phyloP scores from a whole-genome alignment of 106 monocot species.

The Apostasia ramifera region DNA sequence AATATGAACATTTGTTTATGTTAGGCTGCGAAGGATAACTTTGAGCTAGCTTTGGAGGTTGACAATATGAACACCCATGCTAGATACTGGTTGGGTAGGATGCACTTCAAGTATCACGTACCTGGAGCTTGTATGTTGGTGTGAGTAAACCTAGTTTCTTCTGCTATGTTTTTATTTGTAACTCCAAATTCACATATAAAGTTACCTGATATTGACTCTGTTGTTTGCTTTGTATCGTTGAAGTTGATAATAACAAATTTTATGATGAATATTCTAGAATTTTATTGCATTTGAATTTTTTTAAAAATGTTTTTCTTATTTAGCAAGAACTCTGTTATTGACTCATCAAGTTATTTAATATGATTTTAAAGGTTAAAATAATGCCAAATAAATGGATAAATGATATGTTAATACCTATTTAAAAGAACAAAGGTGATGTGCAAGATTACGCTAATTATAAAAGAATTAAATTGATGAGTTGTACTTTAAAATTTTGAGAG shows the following conservation, averaged over 20 bases:
- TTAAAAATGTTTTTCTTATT: too few relatives aligned
- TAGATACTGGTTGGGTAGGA: conserved; percentile 80
- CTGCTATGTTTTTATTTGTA: not conserved
- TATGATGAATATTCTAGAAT: not conserved
- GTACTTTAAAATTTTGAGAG: not conserved
- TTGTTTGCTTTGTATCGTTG: not conserved
- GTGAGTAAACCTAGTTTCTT: conserved; percentile 28
- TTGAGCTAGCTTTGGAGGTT: conserved; percentile 88
- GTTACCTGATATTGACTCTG: too few relatives aligned
- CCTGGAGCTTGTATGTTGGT: conserved; percentile 82
- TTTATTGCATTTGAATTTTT: not conserved
- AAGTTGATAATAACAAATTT: not conserved
- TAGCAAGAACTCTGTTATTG: not conserved
- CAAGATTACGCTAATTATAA: not conserved
- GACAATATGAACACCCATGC: conserved; percentile 95
- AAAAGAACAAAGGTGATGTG: too few relatives aligned
- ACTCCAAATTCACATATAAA: not conserved
- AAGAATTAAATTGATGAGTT: not conserved
- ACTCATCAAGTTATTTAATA: not conserved
- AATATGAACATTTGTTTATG: not conserved
- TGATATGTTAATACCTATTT: too few relatives aligned
- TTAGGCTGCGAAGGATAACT: conserved; percentile 90
- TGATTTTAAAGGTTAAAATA: not conserved
- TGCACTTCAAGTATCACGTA: conserved; percentile 97
- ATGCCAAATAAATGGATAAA: too few relatives aligned